Percentiles rank a stretch among this genome's conserved stretches.
Evolutionary conservation across 345 rosid genomes (phyloP).

Genomic region (Populus tremula): DNA sequence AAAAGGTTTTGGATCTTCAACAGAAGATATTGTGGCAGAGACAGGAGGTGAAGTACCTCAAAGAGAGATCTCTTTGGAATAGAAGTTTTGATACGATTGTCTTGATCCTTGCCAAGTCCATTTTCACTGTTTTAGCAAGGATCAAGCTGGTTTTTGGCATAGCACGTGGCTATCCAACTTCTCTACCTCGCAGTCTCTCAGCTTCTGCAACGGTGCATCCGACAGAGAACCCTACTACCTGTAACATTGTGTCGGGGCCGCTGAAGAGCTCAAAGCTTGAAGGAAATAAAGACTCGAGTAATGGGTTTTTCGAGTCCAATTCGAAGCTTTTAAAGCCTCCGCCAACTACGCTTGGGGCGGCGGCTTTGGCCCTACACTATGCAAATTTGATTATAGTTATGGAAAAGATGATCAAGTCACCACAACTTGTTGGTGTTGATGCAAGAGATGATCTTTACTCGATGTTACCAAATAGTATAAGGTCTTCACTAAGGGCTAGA

Average conservation of each 20-base stretch:
- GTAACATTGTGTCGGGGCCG: conserved; percentile 43
- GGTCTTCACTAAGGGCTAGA: conserved; percentile 57
- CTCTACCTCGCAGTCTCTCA: conserved; percentile 66
- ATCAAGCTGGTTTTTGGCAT: conserved; percentile 71
- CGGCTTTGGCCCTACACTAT: conserved; percentile 78
- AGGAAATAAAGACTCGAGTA: conserved; percentile 10
- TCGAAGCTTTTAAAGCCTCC: conserved; percentile 69
- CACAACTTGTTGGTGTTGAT: conserved; percentile 83
- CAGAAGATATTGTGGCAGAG: conserved; percentile 61
- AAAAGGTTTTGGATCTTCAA: conserved; percentile 61
- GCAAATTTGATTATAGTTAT: conserved; percentile 76
- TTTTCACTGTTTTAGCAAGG: conserved; percentile 71
- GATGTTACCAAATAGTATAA: conserved; percentile 75
- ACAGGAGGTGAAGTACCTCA: conserved; percentile 74
- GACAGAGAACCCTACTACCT: conserved; percentile 34
- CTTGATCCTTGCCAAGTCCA: conserved; percentile 51
- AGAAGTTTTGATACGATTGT: conserved; percentile 69
- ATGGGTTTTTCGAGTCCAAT: conserved; percentile 58
- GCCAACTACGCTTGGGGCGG: conserved; percentile 63
- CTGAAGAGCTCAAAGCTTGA: conserved; percentile 22
- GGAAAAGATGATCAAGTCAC: conserved; percentile 93
- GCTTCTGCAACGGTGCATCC: conserved; percentile 84
- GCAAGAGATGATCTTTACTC: conserved; percentile 86
- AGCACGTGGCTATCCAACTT: conserved; percentile 41
- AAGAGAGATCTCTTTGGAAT: conserved; percentile 82